Evolutionary conservation across 2,329 filamentous ascomycete genomes (phyloP), one percentile per base, ranked within the genome.

Genomic region (Fusarium protoensiforme): DNA sequence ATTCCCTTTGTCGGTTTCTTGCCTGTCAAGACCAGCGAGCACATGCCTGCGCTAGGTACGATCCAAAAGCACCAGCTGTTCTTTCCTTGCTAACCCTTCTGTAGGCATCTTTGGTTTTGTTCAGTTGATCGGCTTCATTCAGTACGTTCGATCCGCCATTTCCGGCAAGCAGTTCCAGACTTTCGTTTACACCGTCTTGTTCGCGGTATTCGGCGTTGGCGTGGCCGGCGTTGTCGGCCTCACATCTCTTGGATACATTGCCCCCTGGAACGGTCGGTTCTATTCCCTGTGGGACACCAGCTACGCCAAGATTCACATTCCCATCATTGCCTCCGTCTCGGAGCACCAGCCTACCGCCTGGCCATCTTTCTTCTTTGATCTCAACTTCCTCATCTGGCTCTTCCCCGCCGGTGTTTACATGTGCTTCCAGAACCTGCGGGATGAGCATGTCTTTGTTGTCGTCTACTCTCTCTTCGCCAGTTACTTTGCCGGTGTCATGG

Each of bases 401-500:
- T 98, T 99, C 91, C 96, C 96, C 5, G 97, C 96, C 14, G 96
- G 96, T 84, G 95, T 99, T 66, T 99, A 98, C 86, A 92, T 99
- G 85, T 98, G 95, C 87, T 99, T 98, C 92, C 93, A 95, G 81
- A 92, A 93, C 73, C 90, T 99, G 67, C 92, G 91, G 78, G 97
- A 99, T 80, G 95, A 99, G 87, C 96, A 99, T 81, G 96, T 99
- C 69, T 99, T 99, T 80, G 90, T 99, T 77, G 93, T 99, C 78
- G 97, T 98, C 76, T 99, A 99, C 81, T 92, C 95, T n/a, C 91
- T 99, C 53, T 92, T 98, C 73, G 94, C 94, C 75, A 98, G 94
- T 84, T 99, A 99, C 87, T 99, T 99, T 80, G 94, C 97, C 27
- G 96, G 96, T 81, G 97, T 99, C 85, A 99, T 99, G 96, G 96